Base-by-base conservation (phyloP, 108 stramenopile species). In the Poteriospumella lacustris region DNA sequence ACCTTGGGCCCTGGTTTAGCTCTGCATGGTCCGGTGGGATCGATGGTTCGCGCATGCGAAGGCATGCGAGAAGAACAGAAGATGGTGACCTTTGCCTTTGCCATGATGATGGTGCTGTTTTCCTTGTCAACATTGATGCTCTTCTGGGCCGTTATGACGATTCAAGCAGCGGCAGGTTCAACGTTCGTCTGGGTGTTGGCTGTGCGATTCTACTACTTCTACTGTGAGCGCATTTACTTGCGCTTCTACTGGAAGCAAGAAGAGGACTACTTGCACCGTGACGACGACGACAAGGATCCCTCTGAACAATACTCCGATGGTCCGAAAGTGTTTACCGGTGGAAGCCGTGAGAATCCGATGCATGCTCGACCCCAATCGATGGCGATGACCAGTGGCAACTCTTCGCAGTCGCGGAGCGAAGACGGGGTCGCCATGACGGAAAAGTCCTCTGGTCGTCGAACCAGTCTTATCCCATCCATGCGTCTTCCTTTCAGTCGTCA, bases 1-100 rank as follows among this genome's bases (percentile, higher is more conserved):
- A 34, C 36, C 29, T 64, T 64, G 24, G 60, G 60, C 36, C 60
- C 60, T 64, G 60, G 60, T 33, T 64, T 64, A 33, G 60, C 60
- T 3, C 31, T 64, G 5, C 9, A 64, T 64, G 60, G 60, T 34
- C 60, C 60, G 15, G 29, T 64, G 28, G 60, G 60, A 31, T 64
- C 60, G 3, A 24, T 64, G 24, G 60, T 34, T 19, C 3, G 36
- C 9, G 60, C 60, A 12, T 31, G 29, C 5, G 31, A 64, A 33
- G 15, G 15, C 3, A 19, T 64, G 60, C 28, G 31, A 31, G 12
- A 31, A 31, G 60, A 64, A 64, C 15, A 64, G 24, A 33, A 64
- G 15, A 19, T 5, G 9, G 24, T 64, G 9, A 12, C 36, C 31
- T 31, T 12, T 31, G 15, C 60, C 3, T 64, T 64, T 24, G 36